Evolutionary conservation across 345 rosid genomes (phyloP).

Genomic region (Arabidopsis thaliana): TAIR10.1 NC_003070.9:18649501-18650000

Average conservation of each 20-base stretch:
- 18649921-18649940: neutral
- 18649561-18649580: constrained; percentile 4
- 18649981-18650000: constrained; percentile 2
- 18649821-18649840: constrained; percentile 2
- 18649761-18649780: neutral
- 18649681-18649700: constrained; percentile 39
- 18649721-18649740: constrained; percentile 29
- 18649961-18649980: constrained; percentile 9
- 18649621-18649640: constrained; percentile 26
- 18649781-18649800: constrained; percentile 41
- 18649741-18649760: constrained; percentile 6
- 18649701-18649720: constrained; percentile 40
- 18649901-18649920: constrained; percentile 11
- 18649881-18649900: constrained; percentile 35
- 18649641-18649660: constrained; percentile 14
- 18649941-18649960: neutral
- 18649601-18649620: constrained; percentile 33
- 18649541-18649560: neutral
- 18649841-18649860: neutral
- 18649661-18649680: constrained; percentile 21
- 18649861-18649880: constrained; percentile 33
- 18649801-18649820: constrained; percentile 36
- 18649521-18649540: neutral
- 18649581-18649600: constrained; percentile 31
- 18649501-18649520: neutral